Base-by-base conservation (phyloP, 257 asterid genomes). In the Solanum etuberosum region DNA sequence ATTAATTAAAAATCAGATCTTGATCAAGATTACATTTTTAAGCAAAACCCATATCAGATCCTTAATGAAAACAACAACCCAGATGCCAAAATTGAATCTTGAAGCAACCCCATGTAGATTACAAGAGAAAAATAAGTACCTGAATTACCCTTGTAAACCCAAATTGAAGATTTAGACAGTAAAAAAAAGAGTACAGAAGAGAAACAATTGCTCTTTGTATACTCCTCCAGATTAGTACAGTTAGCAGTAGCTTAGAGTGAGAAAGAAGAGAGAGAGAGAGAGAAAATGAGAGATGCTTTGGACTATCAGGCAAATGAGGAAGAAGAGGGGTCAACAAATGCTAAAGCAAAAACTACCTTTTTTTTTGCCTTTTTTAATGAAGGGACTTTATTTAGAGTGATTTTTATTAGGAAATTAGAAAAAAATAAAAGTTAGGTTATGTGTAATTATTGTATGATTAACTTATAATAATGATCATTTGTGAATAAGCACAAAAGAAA, bases 1-100 rank as follows among this genome's bases (percentile, higher is more conserved):
- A 87, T 85, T 34, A 67, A 61, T 5, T 25, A 35, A 63, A 68
- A 87, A 80, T 8, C 88, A 90, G 87, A 90, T 70, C 88, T 81
- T 87, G 88, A 88, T 25, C 70, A 73, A 63, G 88, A 85, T 40
- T 31, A 48, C 40, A 70, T 51, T 23, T 35, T 23, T 80, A 11
- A 84, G 40, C 13, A 40, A 81, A 54, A 54, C 35, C 59, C 72
- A 72, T 61, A 34, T 59, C 88, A 81, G 87, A 90, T 90, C 91
- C 74, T 32, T 43, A 80, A 68, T 72, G 18, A 87, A 43, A 54
- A 42, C 7, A 86, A 25, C 8, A 42, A 31, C 91, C 76, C 86
- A 86, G 65, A 27, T 87, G 43, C 5, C 31, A 85, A 86, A 32
- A 40, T 29, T 34, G 27, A 40, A 86, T 67, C 86, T 68, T 38